These are phyloP conservation scores for Cyclotella kingstonii DNA, from an alignment of 108 stramenopile genomes.

Conservation along the genomic window DNA sequence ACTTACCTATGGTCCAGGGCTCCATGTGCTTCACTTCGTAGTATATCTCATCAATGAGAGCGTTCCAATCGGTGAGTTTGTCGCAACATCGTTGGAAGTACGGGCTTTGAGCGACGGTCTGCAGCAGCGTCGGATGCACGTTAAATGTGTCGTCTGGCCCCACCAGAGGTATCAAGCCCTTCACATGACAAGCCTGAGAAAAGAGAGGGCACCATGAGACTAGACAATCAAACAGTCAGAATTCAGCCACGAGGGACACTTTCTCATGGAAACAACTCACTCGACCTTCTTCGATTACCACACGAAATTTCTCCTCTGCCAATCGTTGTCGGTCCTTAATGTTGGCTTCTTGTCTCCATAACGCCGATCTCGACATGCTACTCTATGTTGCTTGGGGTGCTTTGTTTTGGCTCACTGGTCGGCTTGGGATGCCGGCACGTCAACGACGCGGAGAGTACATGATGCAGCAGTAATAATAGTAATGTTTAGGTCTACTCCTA, in stretches of 20 bases:
- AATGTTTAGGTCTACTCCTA: too few species aligned
- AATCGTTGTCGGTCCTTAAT: slow-evolving; percentile 66
- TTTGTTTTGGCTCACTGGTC: too few species aligned
- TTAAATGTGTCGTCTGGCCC: slow-evolving; percentile 88
- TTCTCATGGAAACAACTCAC: too few species aligned
- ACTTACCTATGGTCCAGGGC: slow-evolving; percentile 86
- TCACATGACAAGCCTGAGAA: slow-evolving; percentile 22
- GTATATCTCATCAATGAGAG: slow-evolving; percentile 91
- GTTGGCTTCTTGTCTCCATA: slow-evolving; percentile 84
- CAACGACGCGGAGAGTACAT: too few species aligned
- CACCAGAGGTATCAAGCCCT: slow-evolving; percentile 60
- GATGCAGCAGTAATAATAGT: too few species aligned
- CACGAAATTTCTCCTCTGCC: slow-evolving; percentile 63
- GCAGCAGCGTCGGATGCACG: slow-evolving; percentile 87
- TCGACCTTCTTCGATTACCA: slow-evolving; percentile 74
- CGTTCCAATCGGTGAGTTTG: slow-evolving; percentile 81
- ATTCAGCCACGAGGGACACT: neutral
- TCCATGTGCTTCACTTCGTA: slow-evolving; percentile 89
- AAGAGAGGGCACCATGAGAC: slow-evolving; percentile 9
- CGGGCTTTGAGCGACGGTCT: slow-evolving; percentile 72
- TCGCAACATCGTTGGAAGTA: slow-evolving; percentile 88
- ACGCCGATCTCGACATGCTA: slow-evolving; percentile 83
- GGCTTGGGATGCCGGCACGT: too few species aligned
- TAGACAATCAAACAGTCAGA: neutral
- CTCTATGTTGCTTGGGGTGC: too few species aligned